Evolutionary conservation across 352 stramenopile species (phyloP).

Genomic region (Phytopythium oedochilum): DNA sequence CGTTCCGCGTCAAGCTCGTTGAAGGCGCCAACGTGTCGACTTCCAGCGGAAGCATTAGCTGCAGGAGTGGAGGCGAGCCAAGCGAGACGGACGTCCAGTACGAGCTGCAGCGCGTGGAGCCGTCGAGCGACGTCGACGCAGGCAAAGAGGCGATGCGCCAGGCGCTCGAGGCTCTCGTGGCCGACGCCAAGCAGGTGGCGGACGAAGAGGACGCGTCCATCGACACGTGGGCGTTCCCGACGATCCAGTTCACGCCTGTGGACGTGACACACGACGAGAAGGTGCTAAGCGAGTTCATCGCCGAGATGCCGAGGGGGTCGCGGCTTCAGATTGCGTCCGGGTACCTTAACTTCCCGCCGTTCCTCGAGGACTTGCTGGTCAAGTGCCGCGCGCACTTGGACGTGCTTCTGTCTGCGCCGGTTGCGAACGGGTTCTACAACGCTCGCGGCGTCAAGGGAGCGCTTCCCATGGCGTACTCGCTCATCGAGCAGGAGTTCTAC

Average conservation of each 20-base stretch:
- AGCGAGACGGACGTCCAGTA: slow-evolving; percentile 13
- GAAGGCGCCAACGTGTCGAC: background rate
- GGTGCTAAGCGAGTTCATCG: slow-evolving; percentile 44
- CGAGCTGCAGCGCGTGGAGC: slow-evolving; percentile 12
- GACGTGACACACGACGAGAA: slow-evolving; percentile 51
- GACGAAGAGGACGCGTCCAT: slow-evolving; percentile 7
- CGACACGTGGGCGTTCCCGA: slow-evolving; percentile 70
- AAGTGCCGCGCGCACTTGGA: slow-evolving; percentile 39
- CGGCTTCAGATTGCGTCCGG: slow-evolving; percentile 64
- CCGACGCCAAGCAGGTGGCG: background rate
- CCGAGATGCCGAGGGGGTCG: slow-evolving; percentile 33
- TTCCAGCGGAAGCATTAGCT: too few relatives aligned
- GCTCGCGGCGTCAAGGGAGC: slow-evolving; percentile 66
- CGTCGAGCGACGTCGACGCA: slow-evolving; percentile 32
- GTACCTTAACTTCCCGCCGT: slow-evolving; percentile 78
- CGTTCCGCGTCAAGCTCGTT: slow-evolving; percentile 34
- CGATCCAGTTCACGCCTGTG: slow-evolving; percentile 69
- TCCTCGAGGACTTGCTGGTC: slow-evolving; percentile 50
- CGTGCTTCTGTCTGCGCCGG: slow-evolving; percentile 58
- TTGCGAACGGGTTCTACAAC: slow-evolving; percentile 73
- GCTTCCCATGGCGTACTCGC: slow-evolving; percentile 74
- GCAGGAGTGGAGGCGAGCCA: background rate
- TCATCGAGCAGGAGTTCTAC: slow-evolving; percentile 82
- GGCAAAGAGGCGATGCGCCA: slow-evolving; percentile 31
- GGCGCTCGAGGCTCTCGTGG: slow-evolving; percentile 40